Conservation (phyloP, 73 alveolate species). For the Paramecium octaurelia region DNA sequence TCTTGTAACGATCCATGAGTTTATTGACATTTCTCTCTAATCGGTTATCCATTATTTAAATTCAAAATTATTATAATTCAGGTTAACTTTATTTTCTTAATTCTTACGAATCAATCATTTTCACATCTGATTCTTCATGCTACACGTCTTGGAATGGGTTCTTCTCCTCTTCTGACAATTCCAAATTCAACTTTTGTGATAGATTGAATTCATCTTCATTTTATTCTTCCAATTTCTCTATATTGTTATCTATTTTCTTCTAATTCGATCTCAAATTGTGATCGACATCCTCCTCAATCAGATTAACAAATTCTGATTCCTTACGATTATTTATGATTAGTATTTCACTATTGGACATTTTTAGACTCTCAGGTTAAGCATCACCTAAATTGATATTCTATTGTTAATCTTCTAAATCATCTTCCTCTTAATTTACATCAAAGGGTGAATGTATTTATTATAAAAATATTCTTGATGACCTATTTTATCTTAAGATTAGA, state of each 20-base stretch:
- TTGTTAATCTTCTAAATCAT: neutral
- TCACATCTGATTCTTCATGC: neutral
- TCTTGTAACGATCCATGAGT: constrained; percentile 32
- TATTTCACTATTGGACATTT: neutral
- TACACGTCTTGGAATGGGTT: neutral
- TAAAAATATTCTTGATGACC: neutral
- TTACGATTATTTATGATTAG: neutral
- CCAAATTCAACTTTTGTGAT: neutral
- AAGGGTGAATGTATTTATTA: neutral
- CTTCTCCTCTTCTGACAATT: neutral
- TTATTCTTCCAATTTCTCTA: neutral
- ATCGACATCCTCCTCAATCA: neutral
- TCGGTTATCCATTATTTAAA: constrained; percentile 39
- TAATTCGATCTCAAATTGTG: neutral
- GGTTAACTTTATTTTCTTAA: constrained; percentile 6
- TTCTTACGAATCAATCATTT: constrained; percentile 37
- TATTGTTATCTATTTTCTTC: neutral
- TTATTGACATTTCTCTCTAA: constrained; percentile 25
- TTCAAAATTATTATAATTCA: constrained; percentile 5
- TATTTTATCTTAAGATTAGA: neutral
- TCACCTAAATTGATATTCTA: neutral
- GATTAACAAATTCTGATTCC: neutral
- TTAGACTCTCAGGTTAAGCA: neutral
- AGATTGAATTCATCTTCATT: neutral
- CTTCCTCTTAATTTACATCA: constrained; percentile 5